These are phyloP conservation scores for Gossypium bickii DNA, from an alignment of 345 rosid species.

Conservation along the genomic window DNA sequence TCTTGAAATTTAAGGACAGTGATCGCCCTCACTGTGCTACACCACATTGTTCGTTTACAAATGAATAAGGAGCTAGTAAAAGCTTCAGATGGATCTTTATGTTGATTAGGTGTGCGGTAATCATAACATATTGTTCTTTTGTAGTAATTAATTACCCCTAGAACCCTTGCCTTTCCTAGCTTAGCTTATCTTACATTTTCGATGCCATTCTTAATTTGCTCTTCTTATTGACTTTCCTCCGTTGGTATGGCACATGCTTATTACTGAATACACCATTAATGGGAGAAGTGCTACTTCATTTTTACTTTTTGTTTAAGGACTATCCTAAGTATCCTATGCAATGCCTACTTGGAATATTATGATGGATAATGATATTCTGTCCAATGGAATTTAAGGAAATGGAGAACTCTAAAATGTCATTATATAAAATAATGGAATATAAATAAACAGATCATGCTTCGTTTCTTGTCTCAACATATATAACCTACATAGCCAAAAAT, in stretches of 20 bases:
- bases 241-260: neutral
- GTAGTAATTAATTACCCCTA: neutral
- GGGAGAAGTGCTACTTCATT: neutral
- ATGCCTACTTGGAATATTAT: no score
- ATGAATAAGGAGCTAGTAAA: no score
- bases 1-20: neutral
- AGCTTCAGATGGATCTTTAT: neutral
- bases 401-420: no score
- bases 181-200: no score
- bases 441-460: neutral
- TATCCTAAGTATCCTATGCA: neutral
- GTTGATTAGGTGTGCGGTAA: neutral
- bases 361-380: no score
- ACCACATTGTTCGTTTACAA: no score
- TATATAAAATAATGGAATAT: no score
- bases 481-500: neutral
- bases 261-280: neutral
- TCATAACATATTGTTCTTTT: neutral
- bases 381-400: no score
- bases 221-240: neutral
- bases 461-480: neutral
- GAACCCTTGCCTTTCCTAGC: no score
- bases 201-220: neutral
- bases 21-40: neutral
- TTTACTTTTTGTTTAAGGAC: neutral